phyloP scores from a whole-genome alignment of 495 filamentous ascomycete genomes.

The Xylaria scruposa region DNA sequence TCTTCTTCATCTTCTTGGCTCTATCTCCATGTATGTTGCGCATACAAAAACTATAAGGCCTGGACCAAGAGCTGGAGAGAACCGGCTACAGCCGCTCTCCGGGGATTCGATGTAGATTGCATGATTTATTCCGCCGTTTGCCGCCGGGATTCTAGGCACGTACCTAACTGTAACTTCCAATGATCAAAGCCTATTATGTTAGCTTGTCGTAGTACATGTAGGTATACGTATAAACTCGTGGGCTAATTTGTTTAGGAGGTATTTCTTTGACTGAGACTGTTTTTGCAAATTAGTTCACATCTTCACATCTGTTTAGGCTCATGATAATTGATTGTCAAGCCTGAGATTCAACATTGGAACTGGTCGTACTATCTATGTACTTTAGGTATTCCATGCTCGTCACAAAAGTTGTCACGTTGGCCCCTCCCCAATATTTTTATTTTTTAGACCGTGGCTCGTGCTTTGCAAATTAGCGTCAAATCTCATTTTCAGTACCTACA shows the following conservation, averaged over 20 bases:
- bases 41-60: neutral
- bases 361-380: neutral
- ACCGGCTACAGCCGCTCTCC: conserved; percentile 23
- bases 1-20: neutral
- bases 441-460: neutral
- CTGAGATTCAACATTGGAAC: neutral
- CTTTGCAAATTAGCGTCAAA: neutral
- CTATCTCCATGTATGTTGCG: neutral
- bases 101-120: neutral
- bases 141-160: conserved; percentile 10
- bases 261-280: neutral
- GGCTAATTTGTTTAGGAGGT: no score
- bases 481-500: neutral
- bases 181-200: neutral
- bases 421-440: neutral
- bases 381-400: no score
- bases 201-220: neutral
- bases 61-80: neutral
- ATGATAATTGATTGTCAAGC: neutral
- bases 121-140: conserved; percentile 13
- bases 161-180: neutral
- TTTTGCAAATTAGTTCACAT: neutral
- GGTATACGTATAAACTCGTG: no score
- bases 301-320: neutral
- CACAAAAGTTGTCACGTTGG: neutral